phyloP scores from a whole-genome alignment of 148 eudicot species.

The Pharnaceum exiguum region DNA sequence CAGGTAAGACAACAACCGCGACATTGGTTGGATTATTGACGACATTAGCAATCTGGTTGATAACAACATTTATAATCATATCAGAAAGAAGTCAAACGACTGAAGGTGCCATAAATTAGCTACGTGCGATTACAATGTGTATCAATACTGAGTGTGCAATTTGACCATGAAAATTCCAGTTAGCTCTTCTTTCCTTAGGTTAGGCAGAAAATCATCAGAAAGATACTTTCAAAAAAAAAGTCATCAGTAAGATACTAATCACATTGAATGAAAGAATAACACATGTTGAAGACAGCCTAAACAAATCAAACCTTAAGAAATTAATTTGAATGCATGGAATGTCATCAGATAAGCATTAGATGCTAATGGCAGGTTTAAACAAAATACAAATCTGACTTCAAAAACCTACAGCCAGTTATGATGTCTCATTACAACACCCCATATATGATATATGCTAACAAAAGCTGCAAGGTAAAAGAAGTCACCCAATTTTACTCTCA shows the following conservation, averaged over 20 bases:
- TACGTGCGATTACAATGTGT: too few species aligned
- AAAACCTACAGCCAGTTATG: conserved; percentile 6
- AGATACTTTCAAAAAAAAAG: too few species aligned
- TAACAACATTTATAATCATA: too few species aligned
- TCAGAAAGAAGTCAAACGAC: too few species aligned
- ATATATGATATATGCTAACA: conserved; percentile 19
- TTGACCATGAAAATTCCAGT: conserved; percentile 9
- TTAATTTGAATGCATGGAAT: background rate
- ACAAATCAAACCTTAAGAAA: background rate
- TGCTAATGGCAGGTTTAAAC: background rate
- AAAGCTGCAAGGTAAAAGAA: conserved; percentile 22
- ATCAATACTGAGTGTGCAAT: too few species aligned
- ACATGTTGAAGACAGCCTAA: background rate
- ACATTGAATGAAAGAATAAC: conserved; percentile 1
- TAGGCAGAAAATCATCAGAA: conserved; percentile 8
- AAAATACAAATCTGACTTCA: conserved; percentile 12
- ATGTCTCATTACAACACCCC: conserved; percentile 17
- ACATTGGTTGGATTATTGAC: too few species aligned
- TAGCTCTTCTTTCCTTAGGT: background rate
- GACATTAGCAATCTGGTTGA: too few species aligned
- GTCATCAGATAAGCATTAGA: background rate
- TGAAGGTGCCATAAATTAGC: too few species aligned
- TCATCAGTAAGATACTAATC: background rate
- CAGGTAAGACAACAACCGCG: too few species aligned
- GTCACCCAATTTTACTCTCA: background rate